phyloP scores from a whole-genome alignment of 495 filamentous ascomycete genomes.

The Entonaema liquescens region DNA sequence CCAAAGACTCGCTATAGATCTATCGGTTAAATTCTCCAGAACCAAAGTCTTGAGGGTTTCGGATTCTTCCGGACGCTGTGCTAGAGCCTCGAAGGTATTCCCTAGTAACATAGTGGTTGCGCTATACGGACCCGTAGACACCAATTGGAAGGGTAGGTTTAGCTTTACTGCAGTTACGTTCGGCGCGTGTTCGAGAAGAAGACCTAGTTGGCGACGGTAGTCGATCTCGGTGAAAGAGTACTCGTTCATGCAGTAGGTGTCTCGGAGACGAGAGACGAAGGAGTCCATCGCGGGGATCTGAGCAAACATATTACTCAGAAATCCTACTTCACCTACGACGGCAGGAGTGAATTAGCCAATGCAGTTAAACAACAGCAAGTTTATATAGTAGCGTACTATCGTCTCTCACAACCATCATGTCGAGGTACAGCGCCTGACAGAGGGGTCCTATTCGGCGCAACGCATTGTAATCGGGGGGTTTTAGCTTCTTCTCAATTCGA shows the following conservation, averaged over 20 bases:
- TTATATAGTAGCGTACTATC: slow-evolving; percentile 23
- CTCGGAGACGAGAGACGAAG: slow-evolving; percentile 25
- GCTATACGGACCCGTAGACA: slow-evolving; percentile 18
- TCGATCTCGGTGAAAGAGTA: slow-evolving; percentile 39
- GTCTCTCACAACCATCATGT: slow-evolving; percentile 45
- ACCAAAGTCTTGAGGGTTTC: slow-evolving; percentile 31
- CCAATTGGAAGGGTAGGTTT: slow-evolving; percentile 40
- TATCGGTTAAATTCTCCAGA: slow-evolving; percentile 38
- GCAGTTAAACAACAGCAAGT: not conserved
- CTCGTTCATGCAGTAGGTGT: slow-evolving; percentile 40
- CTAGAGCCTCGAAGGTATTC: slow-evolving; percentile 40
- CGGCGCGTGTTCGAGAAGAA: slow-evolving; percentile 33
- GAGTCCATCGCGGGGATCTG: slow-evolving; percentile 21
- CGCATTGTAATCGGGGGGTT: slow-evolving; percentile 21
- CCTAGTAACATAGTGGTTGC: slow-evolving; percentile 44
- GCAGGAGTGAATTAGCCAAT: slow-evolving; percentile 3
- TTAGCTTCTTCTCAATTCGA: slow-evolving; percentile 5
- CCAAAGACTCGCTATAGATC: slow-evolving; percentile 39
- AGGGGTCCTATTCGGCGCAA: slow-evolving; percentile 34
- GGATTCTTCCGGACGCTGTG: slow-evolving; percentile 31
- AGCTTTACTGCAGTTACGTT: slow-evolving; percentile 29
- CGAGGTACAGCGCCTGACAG: slow-evolving; percentile 39
- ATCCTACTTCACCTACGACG: slow-evolving; percentile 30
- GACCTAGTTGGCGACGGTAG: slow-evolving; percentile 31
- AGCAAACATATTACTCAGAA: slow-evolving; percentile 26